phyloP scores from a whole-genome alignment of 2,329 filamentous ascomycete species.

The Aspergillus aculeatinus region DNA sequence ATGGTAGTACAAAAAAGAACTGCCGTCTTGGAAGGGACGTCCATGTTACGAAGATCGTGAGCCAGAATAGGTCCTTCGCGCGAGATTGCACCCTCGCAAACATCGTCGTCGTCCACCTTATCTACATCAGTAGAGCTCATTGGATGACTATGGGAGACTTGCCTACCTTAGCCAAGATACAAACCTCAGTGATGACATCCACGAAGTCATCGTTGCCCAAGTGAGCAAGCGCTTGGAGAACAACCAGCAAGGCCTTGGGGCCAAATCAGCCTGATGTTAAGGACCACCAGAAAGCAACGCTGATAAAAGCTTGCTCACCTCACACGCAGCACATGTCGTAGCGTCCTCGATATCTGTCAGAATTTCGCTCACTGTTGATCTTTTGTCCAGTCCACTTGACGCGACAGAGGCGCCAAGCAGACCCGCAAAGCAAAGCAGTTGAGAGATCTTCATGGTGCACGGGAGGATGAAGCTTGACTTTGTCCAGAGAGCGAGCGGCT shows the following conservation, averaged over 20 bases:
- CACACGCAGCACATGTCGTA: conserved; percentile 29
- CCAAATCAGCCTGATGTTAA: background rate
- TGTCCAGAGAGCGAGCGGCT: background rate
- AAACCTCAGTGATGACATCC: conserved; percentile 36
- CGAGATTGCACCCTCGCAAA: conserved; percentile 53
- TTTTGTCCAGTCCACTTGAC: conserved; percentile 10
- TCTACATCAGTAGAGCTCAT: background rate
- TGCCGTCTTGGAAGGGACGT: conserved; percentile 51
- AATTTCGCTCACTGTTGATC: conserved; percentile 22
- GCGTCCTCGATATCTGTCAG: conserved; percentile 30
- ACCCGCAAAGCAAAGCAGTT: background rate
- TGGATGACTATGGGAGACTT: background rate
- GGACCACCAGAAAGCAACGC: background rate
- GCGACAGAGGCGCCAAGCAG: conserved; percentile 13
- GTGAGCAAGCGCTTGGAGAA: conserved; percentile 46
- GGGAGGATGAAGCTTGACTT: background rate
- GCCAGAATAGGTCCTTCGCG: conserved; percentile 56
- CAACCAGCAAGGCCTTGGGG: conserved; percentile 34
- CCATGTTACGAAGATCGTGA: conserved; percentile 50
- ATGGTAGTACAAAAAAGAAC: conserved; percentile 53
- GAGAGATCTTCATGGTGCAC: conserved; percentile 1
- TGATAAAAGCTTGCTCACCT: conserved; percentile 18
- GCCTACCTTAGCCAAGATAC: conserved; percentile 35
- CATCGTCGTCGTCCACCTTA: conserved; percentile 53
- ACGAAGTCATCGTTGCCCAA: conserved; percentile 48